These are phyloP conservation scores for Coemansia sp. DNA, from an alignment of 192 early-diverging fungal species.

Conservation along the genomic window DNA sequence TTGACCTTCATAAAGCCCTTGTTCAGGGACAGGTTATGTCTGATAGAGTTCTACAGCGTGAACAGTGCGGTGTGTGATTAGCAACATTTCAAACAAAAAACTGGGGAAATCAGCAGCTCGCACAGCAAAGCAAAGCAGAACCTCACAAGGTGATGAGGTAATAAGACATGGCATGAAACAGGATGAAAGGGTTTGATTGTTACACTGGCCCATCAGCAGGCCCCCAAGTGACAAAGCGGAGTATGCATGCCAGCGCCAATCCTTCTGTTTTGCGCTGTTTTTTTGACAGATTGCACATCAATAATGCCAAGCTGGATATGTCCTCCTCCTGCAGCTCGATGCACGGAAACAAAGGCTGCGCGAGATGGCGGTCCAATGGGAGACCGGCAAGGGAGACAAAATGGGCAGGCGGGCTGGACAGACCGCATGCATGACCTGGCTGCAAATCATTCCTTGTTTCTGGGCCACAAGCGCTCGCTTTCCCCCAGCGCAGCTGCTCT, in stretches of 20 bases:
- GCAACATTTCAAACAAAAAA: conserved; percentile 2
- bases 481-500: not conserved
- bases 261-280: not conserved
- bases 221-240: not conserved
- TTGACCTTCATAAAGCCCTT: conserved; percentile 78
- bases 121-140: not conserved
- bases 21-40: conserved; percentile 86
- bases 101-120: too few relatives aligned
- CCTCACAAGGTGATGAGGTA: not conserved
- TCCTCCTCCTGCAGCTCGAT: not conserved
- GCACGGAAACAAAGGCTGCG: conserved; percentile 8
- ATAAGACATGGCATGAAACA: too few relatives aligned
- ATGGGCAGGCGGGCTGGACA: conserved; percentile 27
- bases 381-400: not conserved
- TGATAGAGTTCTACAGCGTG: conserved; percentile 81
- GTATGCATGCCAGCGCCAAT: conserved; percentile 4
- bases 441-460: conserved; percentile 40
- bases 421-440: conserved; percentile 46
- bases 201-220: too few relatives aligned
- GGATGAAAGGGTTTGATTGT: too few relatives aligned
- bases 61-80: not conserved
- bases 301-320: conserved; percentile 9
- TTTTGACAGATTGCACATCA: conserved; percentile 4
- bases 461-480: not conserved
- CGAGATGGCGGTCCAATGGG: conserved; percentile 10